phyloP scores from a whole-genome alignment of 1,139 yeast species.

The Nakaseomyces glabratus region DNA sequence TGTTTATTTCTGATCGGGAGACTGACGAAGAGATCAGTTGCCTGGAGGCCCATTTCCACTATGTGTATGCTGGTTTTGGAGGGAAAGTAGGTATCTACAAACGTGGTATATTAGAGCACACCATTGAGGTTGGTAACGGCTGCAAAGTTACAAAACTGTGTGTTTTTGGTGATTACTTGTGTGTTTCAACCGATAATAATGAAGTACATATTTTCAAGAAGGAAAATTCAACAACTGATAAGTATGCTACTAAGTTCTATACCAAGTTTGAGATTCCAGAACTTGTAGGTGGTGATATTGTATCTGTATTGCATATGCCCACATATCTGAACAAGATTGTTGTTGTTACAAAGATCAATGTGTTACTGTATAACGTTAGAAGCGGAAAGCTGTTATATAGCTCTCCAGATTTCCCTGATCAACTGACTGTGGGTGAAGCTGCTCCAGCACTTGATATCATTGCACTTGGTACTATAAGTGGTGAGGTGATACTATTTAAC shows the following conservation, averaged over 20 bases:
- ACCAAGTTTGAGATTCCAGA: constrained; percentile 51
- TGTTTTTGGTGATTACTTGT: constrained; percentile 72
- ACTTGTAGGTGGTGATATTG: constrained; percentile 55
- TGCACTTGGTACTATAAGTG: constrained; percentile 68
- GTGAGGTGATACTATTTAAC: constrained; percentile 59
- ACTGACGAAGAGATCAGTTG: constrained; percentile 62
- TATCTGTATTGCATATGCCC: constrained; percentile 71
- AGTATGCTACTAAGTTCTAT: constrained; percentile 55
- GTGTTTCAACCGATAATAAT: constrained; percentile 47
- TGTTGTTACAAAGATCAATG: constrained; percentile 57
- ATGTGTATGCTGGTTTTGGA: constrained; percentile 72
- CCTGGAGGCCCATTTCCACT: constrained; percentile 73
- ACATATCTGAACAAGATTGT: constrained; percentile 86
- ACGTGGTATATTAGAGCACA: constrained; percentile 68
- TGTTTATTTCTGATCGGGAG: constrained; percentile 79
- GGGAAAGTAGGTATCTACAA: constrained; percentile 66
- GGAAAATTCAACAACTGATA: constrained; percentile 33
- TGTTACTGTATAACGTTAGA: constrained; percentile 60
- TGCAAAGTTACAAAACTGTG: constrained; percentile 42
- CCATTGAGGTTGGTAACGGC: constrained; percentile 33
- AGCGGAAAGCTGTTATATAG: constrained; percentile 66
- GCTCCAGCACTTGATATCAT: constrained; percentile 84
- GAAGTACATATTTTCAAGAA: constrained; percentile 58
- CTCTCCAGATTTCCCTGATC: constrained; percentile 43
- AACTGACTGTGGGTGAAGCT: constrained; percentile 54